Conservation (phyloP, 768 basidiomycete species). For the Trametes sanguinea region DNA sequence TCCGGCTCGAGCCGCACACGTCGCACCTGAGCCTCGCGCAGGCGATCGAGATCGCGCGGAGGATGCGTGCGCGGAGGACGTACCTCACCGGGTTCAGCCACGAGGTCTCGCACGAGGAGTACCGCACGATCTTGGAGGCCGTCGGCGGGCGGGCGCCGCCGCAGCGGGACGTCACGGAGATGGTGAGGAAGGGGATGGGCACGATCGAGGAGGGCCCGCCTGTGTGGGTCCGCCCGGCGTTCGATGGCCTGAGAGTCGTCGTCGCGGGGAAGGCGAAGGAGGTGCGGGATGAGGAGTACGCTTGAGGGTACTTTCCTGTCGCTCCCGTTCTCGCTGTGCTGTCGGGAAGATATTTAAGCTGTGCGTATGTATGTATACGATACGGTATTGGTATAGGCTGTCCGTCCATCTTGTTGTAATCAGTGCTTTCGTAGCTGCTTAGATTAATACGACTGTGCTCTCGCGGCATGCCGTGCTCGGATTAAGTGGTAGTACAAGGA, state of each 20-base stretch:
- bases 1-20: conserved; percentile 63
- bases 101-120: conserved; percentile 78
- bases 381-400: not conserved
- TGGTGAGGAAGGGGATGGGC: conserved; percentile 45
- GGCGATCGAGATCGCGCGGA: conserved; percentile 55
- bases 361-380: not conserved
- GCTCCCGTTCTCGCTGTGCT: not conserved
- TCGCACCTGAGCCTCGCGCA: conserved; percentile 80
- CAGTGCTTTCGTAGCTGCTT: not conserved
- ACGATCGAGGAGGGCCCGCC: conserved; percentile 49
- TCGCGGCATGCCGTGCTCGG: no score
- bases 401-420: no score
- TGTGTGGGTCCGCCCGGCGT: conserved; percentile 70
- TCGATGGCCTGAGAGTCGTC: conserved; percentile 69
- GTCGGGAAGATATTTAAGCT: not conserved
- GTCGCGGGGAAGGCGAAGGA: conserved; percentile 40
- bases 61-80: conserved; percentile 59
- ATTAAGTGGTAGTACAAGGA: no score
- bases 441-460: no score
- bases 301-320: conserved; percentile 13
- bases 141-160: conserved; percentile 39
- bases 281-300: conserved; percentile 58
- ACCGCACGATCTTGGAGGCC: conserved; percentile 60
- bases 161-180: conserved; percentile 32
- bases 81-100: conserved; percentile 80